Percentiles rank a stretch among this genome's conserved stretches.
Conservation (phyloP, 805 yeast species). For the Hanseniaspora valbyensis region DNA sequence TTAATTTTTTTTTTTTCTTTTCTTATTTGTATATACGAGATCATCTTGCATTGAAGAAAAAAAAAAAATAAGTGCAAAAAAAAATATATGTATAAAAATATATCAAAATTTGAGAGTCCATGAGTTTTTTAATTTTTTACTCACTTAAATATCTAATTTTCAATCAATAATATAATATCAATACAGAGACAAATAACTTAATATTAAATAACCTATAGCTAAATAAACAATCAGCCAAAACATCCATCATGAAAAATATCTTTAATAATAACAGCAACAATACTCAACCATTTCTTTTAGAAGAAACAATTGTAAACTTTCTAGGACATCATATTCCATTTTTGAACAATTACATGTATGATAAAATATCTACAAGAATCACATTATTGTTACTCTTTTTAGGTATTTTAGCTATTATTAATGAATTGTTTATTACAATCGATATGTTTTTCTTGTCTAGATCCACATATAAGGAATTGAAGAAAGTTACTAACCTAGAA, state of each 20-base stretch:
- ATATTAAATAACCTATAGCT: too few relatives aligned
- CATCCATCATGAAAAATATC: not conserved
- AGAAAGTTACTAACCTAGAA: slow-evolving; percentile 26
- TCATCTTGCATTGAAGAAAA: too few relatives aligned
- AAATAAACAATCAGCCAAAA: too few relatives aligned
- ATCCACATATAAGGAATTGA: slow-evolving; percentile 27
- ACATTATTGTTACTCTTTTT: slow-evolving; percentile 26
- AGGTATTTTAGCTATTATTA: slow-evolving; percentile 27
- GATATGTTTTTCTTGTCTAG: slow-evolving; percentile 29
- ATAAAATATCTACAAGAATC: slow-evolving; percentile 28
- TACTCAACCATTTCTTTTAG: not conserved
- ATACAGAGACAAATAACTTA: too few relatives aligned
- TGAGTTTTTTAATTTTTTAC: not conserved
- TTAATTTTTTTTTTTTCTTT: too few relatives aligned
- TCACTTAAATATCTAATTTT: not conserved
- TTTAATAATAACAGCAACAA: not conserved
- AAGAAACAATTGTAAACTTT: not conserved
- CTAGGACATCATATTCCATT: slow-evolving; percentile 8
- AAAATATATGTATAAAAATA: too few relatives aligned
- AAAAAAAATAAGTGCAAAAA: too few relatives aligned
- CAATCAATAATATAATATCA: too few relatives aligned
- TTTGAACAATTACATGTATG: slow-evolving; percentile 21
- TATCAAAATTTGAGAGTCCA: too few relatives aligned
- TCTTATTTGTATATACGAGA: too few relatives aligned
- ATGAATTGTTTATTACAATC: slow-evolving; percentile 28